Evolutionary conservation across 106 monocot genomes (phyloP), one percentile per base, ranked within the genome.

Genomic region (Dioscorea zingiberensis): DNA sequence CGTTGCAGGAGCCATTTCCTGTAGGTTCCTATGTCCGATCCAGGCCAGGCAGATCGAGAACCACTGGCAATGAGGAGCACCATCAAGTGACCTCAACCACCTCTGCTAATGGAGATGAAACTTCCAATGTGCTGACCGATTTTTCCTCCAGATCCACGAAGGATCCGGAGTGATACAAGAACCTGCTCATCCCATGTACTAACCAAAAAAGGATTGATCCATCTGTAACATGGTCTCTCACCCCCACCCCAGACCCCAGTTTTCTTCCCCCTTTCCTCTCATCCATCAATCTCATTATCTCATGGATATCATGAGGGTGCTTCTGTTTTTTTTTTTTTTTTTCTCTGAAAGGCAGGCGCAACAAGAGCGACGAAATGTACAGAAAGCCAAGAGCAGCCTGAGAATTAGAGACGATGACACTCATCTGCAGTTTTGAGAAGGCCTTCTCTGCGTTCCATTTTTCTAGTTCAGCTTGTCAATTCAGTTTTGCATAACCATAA

Each of bases 1-100:
- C 55, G 7, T 24, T 61, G 73, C 59, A 80, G 80, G 80, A 80
- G 15, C 80, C 80, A 17, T 80, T 80, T 29, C 80, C 80, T 4
- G 44, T 75, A 58, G 80, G 80, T 13, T 21, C 48, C 21, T 75
- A 75, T 30, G 67, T 80, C 66, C 58, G 75, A 19, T 70, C 75
- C 7, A 70, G 80, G 60, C 59, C 75, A 8, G 80, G 80, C 3
- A 70, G 74, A 56, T 25, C 54, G 2, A 71, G 66, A 55, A 46
- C 54, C 12, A 11, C 21, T 15, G 62, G 28, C 44, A 63, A 55
- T 38, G 78, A 73, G 48, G 78, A 73, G 3, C 45, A 54, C 60
- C 65, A 59, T 22, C 71, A 66, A 57, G 73, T 32, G 8, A 69
- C 62, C 25, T 45, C 68, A 58, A 28, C 78, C 18, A 47, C 49